Conservation (phyloP, 495 filamentous ascomycete genomes). For the Paragyromitra xinjiangensis region DNA sequence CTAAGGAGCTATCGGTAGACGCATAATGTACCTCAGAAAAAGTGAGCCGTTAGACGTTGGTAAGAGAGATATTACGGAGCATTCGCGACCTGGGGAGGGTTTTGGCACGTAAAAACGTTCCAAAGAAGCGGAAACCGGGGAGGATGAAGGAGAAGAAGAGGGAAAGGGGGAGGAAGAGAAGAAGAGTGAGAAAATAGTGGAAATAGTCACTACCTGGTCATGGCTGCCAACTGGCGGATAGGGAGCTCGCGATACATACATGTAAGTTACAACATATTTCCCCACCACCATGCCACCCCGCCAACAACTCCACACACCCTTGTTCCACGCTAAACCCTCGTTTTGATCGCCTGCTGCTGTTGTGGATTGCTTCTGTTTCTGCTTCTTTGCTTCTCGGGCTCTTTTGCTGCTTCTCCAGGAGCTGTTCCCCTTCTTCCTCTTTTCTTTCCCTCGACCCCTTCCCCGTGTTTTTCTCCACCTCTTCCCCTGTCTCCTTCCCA, state of each 20-base stretch:
- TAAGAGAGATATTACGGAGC: slow-evolving; percentile 21
- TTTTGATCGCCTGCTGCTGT: slow-evolving; percentile 42
- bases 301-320: slow-evolving; percentile 46
- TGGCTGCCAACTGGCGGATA: slow-evolving; percentile 29
- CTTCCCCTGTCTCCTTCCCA: slow-evolving; percentile 24
- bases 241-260: slow-evolving; percentile 33
- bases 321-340: slow-evolving; percentile 48
- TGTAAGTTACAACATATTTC: slow-evolving; percentile 30
- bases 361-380: slow-evolving; percentile 13
- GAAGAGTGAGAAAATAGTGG: background rate
- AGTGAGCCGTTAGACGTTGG: slow-evolving; percentile 16
- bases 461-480: slow-evolving; percentile 38
- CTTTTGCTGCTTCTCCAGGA: slow-evolving; percentile 27
- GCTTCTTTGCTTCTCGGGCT: slow-evolving; percentile 23
- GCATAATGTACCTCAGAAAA: slow-evolving; percentile 25
- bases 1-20: slow-evolving; percentile 42
- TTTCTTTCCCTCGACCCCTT: slow-evolving; percentile 28
- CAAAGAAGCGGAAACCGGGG: slow-evolving; percentile 7
- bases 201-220: slow-evolving; percentile 23
- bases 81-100: background rate
- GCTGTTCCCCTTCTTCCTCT: slow-evolving; percentile 31
- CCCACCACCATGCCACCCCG: slow-evolving; percentile 40
- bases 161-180: background rate
- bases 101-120: background rate
- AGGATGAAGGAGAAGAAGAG: background rate